Conservation (phyloP, 495 filamentous ascomycete genomes). For the Amphirosellinia nigrospora region DNA sequence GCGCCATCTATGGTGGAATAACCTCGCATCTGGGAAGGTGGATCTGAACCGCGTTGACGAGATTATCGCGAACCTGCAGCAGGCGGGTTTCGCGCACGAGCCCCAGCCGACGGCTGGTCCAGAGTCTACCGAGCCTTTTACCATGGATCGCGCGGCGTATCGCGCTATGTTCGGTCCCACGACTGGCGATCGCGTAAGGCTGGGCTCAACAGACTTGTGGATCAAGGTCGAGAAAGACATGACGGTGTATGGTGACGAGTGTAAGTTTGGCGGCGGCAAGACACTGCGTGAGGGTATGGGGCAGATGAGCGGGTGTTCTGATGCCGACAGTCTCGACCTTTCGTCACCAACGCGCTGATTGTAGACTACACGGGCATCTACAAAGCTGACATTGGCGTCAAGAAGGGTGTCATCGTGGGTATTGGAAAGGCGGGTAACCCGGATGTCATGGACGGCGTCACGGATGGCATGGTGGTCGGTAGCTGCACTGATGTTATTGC, state of each 20-base stretch:
- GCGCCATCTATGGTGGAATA: slow-evolving; percentile 84
- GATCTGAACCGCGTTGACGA: slow-evolving; percentile 65
- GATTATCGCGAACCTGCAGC: slow-evolving; percentile 68
- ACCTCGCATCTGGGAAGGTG: slow-evolving; percentile 73
- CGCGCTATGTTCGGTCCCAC: slow-evolving; percentile 92
- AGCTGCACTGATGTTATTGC: slow-evolving; percentile 96
- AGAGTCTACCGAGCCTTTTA: slow-evolving; percentile 60
- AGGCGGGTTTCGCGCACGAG: slow-evolving; percentile 77
- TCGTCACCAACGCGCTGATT: slow-evolving; percentile 91
- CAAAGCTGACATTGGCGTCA: slow-evolving; percentile 97
- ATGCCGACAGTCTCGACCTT: slow-evolving; percentile 78
- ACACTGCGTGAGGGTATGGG: slow-evolving; percentile 96
- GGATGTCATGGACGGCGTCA: slow-evolving; percentile 92
- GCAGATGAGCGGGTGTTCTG: slow-evolving; percentile 77
- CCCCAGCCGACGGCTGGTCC: slow-evolving; percentile 66
- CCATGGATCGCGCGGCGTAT: slow-evolving; percentile 81
- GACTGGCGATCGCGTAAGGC: slow-evolving; percentile 78
- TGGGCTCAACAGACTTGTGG: slow-evolving; percentile 91
- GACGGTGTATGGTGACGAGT: slow-evolving; percentile 90
- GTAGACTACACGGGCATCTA: slow-evolving; percentile 93
- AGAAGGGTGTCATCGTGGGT: slow-evolving; percentile 82
- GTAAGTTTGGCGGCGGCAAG: slow-evolving; percentile 95
- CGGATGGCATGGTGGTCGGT: slow-evolving; percentile 79
- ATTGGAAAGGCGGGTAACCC: slow-evolving; percentile 98
- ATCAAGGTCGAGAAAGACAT: slow-evolving; percentile 88